Conservation (phyloP, 768 basidiomycete species). For the Lactarius quietus region DNA sequence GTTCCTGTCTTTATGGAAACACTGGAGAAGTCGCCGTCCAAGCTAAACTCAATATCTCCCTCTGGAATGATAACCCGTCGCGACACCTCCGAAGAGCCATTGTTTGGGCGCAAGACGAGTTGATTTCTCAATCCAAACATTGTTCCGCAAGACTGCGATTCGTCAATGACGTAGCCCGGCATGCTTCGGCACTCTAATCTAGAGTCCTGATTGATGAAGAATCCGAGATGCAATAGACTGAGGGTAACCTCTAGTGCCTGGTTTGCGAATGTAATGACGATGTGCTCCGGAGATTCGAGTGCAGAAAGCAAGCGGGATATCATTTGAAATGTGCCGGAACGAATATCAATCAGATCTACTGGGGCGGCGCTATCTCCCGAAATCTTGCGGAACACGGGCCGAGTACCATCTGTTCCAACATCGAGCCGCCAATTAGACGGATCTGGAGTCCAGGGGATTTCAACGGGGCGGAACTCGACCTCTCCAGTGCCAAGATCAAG, state of each 20-base stretch:
- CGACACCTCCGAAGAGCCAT: neutral
- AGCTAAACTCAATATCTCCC: neutral
- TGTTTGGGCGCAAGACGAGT: constrained; percentile 20
- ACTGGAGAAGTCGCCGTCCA: neutral
- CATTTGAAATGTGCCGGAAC: neutral
- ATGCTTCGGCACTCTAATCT: constrained; percentile 41
- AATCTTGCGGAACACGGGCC: neutral
- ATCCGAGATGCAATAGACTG: constrained; percentile 41
- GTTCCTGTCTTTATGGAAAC: neutral
- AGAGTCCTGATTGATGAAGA: constrained; percentile 33
- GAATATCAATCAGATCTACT: neutral
- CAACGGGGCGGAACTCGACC: constrained; percentile 35
- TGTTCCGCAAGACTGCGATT: constrained; percentile 40
- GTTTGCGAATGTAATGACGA: neutral
- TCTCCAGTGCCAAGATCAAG: constrained; percentile 27
- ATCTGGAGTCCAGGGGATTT: constrained; percentile 32
- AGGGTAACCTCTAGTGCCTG: constrained; percentile 25
- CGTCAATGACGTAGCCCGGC: constrained; percentile 41
- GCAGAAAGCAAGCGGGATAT: neutral
- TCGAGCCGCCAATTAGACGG: constrained; percentile 31
- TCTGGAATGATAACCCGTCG: neutral
- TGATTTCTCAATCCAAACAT: constrained; percentile 42
- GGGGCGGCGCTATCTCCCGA: neutral
- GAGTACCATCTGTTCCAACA: neutral
- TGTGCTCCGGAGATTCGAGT: neutral